Evolutionary conservation across 2,329 filamentous ascomycete genomes (phyloP), one percentile per base, ranked within the genome.

Genomic region (Cadophora sp.): DNA sequence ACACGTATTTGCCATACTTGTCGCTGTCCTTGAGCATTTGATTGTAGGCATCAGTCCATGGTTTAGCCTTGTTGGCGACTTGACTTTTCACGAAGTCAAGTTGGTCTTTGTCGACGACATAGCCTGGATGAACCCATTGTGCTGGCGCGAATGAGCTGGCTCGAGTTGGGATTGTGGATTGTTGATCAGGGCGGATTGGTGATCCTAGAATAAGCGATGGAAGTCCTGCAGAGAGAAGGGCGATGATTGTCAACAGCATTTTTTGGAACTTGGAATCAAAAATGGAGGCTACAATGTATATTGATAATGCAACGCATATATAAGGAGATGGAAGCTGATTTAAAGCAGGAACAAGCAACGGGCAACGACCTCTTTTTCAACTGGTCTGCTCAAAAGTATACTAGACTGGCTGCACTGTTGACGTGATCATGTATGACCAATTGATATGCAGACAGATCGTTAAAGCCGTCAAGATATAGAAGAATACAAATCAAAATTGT

Each of bases 31-130:
- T 64, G 30, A 68, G 41, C 71, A 72, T 73, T 6, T 67, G 60
- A 24, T 62, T 65, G 60, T 67, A 71, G 24, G 71, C 71, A 27
- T 59, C 36, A 33, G 66, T 60, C 70, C 71, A 72, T 33, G 68
- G 69, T 39, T 67, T 30, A 41, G 63, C 45, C 2, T 48, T 56
- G 30, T 27, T 45, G 24, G 60, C 39, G 11, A 66, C 65, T 36
- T 66, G 51, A 2, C 20, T 41, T 63, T 59, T 63, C 24, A 66
- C 33, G 47, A 66, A 63, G 55, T 63, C 55, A 43, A 66, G 65
- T 20, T 66, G 59, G 6, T 55, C 30, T 45, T 63, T 61, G 48
- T 62, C 41, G 30, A 66, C 59, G 22, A 66, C 60, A 33, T 55
- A 63, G 20, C 65, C 59, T 14, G 60, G 65, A 55, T 66, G 65